These are phyloP conservation scores for Trichoderma atroviride DNA, from an alignment of 2,329 filamentous ascomycete genomes.

Conservation along the genomic window DNA sequence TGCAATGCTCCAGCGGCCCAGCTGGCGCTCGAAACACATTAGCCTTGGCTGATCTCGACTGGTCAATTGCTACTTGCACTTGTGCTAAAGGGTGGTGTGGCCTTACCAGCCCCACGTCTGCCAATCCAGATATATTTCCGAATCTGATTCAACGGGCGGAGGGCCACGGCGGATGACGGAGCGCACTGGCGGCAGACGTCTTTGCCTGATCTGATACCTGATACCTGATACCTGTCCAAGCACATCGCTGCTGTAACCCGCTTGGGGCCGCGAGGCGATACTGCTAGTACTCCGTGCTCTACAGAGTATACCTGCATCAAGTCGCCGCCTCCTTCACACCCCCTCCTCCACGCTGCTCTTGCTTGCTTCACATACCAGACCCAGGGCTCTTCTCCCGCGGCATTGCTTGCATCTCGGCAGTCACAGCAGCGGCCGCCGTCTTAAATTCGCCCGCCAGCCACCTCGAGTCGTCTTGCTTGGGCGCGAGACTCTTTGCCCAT, in stretches of 20 bases:
- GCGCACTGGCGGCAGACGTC: constrained; percentile 1
- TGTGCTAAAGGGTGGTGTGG: constrained; percentile 25
- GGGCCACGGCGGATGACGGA: constrained; percentile 48
- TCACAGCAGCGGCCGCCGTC: background rate
- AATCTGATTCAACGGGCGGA: constrained; percentile 51
- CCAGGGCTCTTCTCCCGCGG: background rate
- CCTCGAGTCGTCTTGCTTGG: background rate
- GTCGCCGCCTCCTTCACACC: constrained; percentile 16
- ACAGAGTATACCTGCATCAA: constrained; percentile 21
- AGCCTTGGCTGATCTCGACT: constrained; percentile 46
- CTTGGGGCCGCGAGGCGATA: constrained; percentile 38
- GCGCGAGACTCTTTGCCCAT: background rate
- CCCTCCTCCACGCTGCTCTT: constrained; percentile 19
- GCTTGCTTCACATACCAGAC: constrained; percentile 8
- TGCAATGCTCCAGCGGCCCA: constrained; percentile 31
- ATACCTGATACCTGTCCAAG: constrained; percentile 29
- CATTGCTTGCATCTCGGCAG: constrained; percentile 23
- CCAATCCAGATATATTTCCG: constrained; percentile 50
- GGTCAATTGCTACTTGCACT: constrained; percentile 26
- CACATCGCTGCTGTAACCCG: constrained; percentile 38
- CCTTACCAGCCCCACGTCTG: constrained; percentile 42
- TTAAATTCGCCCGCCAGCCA: background rate
- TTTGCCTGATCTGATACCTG: constrained; percentile 34
- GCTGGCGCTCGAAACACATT: constrained; percentile 47
- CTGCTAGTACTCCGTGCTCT: too few species aligned